Evolutionary conservation across 2,329 filamentous ascomycete genomes (phyloP), one percentile per base, ranked within the genome.

Genomic region (Colletotrichum acutatum): DNA sequence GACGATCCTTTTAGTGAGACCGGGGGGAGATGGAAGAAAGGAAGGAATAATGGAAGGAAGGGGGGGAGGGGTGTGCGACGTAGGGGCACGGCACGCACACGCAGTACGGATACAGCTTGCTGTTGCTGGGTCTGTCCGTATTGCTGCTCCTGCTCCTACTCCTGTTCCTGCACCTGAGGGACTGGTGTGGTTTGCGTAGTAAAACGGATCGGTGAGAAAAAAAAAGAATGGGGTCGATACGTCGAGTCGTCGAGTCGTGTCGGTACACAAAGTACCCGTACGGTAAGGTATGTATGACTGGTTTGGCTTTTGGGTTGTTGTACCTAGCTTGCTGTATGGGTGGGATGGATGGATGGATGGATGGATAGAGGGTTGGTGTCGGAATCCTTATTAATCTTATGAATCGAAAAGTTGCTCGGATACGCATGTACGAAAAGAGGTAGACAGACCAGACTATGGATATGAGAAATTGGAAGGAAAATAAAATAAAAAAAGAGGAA

Each of bases 1-100:
- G 66, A 66, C 66, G 71, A 73, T 73, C 71, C 46, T 53, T 71
- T 71, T 73, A 73, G 71, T 70, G 66, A 71, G 71, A 68, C 66
- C 71, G 66, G 66, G 70, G 70, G 57, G 66, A 54, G 19, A 49
- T 66, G 63, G 62, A 61, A 57, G 66, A 37, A 61, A 24, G 66
- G 32, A 65, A 30, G 52, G 57, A 71, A 62, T 32, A 63, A 49
- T 49, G 59, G 37, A 62, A 49, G 59, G 16, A 49, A 24, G 66
- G 59, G 42, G 42, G 65, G 63, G 60, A 42, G 62, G 54, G 24
- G 42, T 49, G 42, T 49, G 19, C 42, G 19, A 49, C 22, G 42
- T 49, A 22, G 19, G 42, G 19, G 19, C 42, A 49, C 19, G 42
- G 19, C 42, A 49, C 42, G 42, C 19, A 49, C 32, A 34, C 32